Conservation (phyloP, 169 alveolate genomes). For the Plasmodium vinckei region DNA sequence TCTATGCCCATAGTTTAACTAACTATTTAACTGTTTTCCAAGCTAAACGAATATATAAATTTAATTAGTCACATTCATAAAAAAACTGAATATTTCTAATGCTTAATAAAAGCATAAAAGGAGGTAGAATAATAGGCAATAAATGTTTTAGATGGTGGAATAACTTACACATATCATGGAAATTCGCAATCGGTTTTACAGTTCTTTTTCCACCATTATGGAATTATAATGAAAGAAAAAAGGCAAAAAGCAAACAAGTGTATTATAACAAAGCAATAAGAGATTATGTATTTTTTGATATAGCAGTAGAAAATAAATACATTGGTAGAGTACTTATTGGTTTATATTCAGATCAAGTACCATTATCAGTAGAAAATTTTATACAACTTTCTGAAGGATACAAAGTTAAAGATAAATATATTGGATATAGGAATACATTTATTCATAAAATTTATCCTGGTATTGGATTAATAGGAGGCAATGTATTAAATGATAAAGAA, state of each 20-base stretch:
- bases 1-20: too few species aligned
- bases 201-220: constrained; percentile 61
- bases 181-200: constrained; percentile 39
- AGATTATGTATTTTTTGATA: constrained; percentile 85
- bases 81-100: constrained; percentile 2
- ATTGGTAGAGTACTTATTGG: constrained; percentile 84
- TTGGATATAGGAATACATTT: constrained; percentile 82
- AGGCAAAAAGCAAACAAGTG: constrained; percentile 64
- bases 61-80: too few species aligned
- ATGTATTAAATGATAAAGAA: constrained; percentile 78
- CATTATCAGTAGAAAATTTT: constrained; percentile 84
- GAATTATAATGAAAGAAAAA: constrained; percentile 73
- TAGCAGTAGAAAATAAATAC: constrained; percentile 82
- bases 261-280: constrained; percentile 75
- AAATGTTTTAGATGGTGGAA: constrained; percentile 63
- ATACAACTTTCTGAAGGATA: constrained; percentile 83
- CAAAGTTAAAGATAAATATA: constrained; percentile 76
- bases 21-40: too few species aligned
- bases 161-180: constrained; percentile 50
- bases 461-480: constrained; percentile 81
- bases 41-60: too few species aligned
- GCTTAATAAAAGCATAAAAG: constrained; percentile 54
- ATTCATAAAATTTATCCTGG: constrained; percentile 79
- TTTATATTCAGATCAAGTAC: constrained; percentile 83
- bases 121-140: constrained; percentile 41